Evolutionary conservation across 73 alveolate genomes (phyloP), one percentile per base, ranked within the genome.

Genomic region (Paramecium primaurelia): DNA sequence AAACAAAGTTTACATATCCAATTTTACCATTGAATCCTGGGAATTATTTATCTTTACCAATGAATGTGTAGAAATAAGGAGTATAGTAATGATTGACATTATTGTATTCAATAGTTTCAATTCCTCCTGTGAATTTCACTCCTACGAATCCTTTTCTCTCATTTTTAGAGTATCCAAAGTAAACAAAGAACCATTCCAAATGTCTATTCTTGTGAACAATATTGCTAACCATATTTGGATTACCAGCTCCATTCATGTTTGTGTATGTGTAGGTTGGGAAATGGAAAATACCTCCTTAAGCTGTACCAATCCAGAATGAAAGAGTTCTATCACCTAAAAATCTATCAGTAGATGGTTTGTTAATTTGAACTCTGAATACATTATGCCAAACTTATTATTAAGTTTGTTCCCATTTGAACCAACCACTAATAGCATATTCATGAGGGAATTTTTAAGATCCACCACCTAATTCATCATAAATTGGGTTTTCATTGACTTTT

Each of bases 231-330:
- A 34, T 58, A 44, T 86, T 86, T n/a, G 93, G 60, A 64, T 86
- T 86, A 2, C 93, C 93, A 30, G 89, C 93, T 54, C 93, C 93
- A 86, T 86, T 86, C 86, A 54, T 86, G 12, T 28, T 58, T 25
- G 93, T 86, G 36, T 86, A 86, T 25, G 93, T 59, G 36, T 86
- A 86, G 28, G 93, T 86, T 86, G 93, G 93, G 73, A 86, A 59
- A 40, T 86, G 93, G 68, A 86, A 42, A 26, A 80, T 80, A 32
- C 91, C 91, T 45, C 91, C 91, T 80, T 80, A 22, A 1, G 42
- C 47, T 1, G 91, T 80, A 45, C 91, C 91, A 42, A 80, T 28
- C 91, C 91, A 80, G 28, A 40, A 80, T 9, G 91, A 42, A 25
- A 80, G 73, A 25, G 91, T 80, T 80, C 91, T 80, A 14, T 80